Percentiles rank a stretch among this genome's conserved stretches.
Evolutionary conservation across 2,329 filamentous ascomycete species (phyloP).

Genomic region (Alternaria conjuncta): DNA sequence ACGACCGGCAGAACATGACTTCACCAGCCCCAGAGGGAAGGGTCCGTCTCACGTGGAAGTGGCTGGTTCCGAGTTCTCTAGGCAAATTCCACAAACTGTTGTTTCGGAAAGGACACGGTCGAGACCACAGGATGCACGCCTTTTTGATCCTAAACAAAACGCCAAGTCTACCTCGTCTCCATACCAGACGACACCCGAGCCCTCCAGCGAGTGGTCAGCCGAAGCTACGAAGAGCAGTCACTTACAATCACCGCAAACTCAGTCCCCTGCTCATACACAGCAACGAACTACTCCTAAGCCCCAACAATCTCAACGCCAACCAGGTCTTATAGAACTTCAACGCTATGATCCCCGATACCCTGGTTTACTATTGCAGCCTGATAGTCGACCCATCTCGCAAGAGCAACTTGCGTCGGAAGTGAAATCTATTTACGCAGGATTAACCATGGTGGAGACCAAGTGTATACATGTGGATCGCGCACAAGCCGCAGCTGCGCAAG

Average conservation of each 20-base stretch:
- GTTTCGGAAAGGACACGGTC: conserved; percentile 20
- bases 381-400: conserved; percentile 73
- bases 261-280: conserved; percentile 16
- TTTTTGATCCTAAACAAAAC: conserved; percentile 29
- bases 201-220: conserved; percentile 30
- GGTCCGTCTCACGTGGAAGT: conserved; percentile 27
- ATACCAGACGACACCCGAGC: conserved; percentile 31
- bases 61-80: conserved; percentile 35
- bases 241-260: conserved; percentile 19
- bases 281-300: conserved; percentile 19
- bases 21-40: conserved; percentile 34
- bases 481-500: conserved; percentile 61
- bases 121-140: conserved; percentile 26
- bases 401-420: conserved; percentile 83
- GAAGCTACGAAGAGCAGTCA: conserved; percentile 28
- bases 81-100: conserved; percentile 25
- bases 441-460: conserved; percentile 86
- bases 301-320: conserved; percentile 27
- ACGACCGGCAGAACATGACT: conserved; percentile 37
- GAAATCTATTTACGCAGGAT: conserved; percentile 80
- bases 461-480: conserved; percentile 82
- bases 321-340: conserved; percentile 44
- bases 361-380: conserved; percentile 61
- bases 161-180: conserved; percentile 20
- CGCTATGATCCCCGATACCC: conserved; percentile 44